Evolutionary conservation across 2,329 filamentous ascomycete genomes (phyloP).

Genomic region (Phialophora verrucosa): DNA sequence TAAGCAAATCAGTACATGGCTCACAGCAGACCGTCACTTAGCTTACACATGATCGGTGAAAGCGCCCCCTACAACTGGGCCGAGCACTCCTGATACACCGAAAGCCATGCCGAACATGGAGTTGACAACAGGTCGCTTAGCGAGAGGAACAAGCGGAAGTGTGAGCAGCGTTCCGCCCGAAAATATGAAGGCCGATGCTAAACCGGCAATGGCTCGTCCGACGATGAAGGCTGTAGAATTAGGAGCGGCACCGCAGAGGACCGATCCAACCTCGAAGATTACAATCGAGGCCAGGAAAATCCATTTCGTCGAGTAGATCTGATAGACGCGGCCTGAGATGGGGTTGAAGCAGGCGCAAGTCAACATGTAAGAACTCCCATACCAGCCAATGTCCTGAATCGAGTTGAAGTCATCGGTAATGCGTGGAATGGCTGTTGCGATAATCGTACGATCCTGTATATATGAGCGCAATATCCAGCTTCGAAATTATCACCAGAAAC

Average conservation of each 20-base stretch:
- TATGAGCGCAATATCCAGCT: not conserved
- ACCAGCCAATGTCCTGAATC: conserved; percentile 56
- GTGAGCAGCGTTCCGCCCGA: conserved; percentile 46
- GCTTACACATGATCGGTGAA: conserved; percentile 42
- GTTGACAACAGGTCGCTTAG: conserved; percentile 38
- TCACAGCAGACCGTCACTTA: not conserved
- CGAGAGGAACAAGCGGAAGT: conserved; percentile 39
- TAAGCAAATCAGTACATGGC: not conserved
- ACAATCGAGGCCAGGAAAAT: conserved; percentile 48
- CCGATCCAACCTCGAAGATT: conserved; percentile 52
- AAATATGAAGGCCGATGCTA: conserved; percentile 48
- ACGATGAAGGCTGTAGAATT: conserved; percentile 49
- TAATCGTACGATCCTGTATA: conserved; percentile 41
- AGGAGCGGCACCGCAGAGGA: conserved; percentile 48
- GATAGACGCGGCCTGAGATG: conserved; percentile 52
- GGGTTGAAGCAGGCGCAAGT: conserved; percentile 52
- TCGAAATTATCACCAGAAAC: not conserved
- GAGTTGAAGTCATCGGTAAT: conserved; percentile 57
- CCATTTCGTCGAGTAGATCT: conserved; percentile 52
- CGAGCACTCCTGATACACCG: conserved; percentile 46
- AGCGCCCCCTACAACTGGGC: conserved; percentile 51
- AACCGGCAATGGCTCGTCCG: conserved; percentile 50
- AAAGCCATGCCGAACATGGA: conserved; percentile 38
- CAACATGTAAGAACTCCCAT: conserved; percentile 54
- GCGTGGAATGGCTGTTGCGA: conserved; percentile 55